A percentile compares a stretch with the other conserved stretches of the same genome.
Conservation (phyloP, 208 protist genomes). For the Leishmania martiniquensis region DNA sequence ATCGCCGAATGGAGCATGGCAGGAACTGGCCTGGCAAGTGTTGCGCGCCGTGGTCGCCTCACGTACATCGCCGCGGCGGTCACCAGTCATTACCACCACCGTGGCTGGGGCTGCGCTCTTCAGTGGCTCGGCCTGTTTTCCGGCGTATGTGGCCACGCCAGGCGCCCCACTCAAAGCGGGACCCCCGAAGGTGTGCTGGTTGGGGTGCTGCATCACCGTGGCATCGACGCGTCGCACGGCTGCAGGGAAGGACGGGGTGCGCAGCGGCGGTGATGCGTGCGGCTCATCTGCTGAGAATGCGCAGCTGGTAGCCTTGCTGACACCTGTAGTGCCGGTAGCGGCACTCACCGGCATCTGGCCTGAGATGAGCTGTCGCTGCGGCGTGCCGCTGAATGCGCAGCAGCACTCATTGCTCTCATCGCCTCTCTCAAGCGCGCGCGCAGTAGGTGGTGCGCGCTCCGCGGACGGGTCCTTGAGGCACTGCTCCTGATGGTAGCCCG, state of each 20-base stretch:
- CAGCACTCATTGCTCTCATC: not conserved
- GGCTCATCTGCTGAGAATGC: conserved; percentile 8
- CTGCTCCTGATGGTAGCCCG: conserved; percentile 37
- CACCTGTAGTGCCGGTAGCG: not conserved
- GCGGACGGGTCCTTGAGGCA: not conserved
- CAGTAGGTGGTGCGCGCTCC: conserved; percentile 21
- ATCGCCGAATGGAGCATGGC: conserved; percentile 19
- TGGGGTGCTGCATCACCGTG: not conserved
- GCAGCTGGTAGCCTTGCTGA: not conserved
- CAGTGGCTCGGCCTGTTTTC: not conserved
- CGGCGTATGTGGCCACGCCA: not conserved
- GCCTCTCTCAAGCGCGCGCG: conserved; percentile 19
- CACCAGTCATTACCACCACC: not conserved
- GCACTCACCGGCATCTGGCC: not conserved
- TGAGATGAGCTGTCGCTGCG: not conserved
- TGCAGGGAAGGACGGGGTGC: not conserved
- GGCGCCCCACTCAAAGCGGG: not conserved
- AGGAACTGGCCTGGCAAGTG: not conserved
- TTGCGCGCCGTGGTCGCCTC: not conserved
- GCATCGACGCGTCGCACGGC: conserved; percentile 8
- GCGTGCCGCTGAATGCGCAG: not conserved
- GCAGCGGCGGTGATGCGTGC: conserved; percentile 6
- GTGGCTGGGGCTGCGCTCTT: not conserved
- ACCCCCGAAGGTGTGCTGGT: not conserved
- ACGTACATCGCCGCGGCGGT: not conserved